phyloP scores from a whole-genome alignment of 2,329 filamentous ascomycete genomes.

The Penicillium decumbens region DNA sequence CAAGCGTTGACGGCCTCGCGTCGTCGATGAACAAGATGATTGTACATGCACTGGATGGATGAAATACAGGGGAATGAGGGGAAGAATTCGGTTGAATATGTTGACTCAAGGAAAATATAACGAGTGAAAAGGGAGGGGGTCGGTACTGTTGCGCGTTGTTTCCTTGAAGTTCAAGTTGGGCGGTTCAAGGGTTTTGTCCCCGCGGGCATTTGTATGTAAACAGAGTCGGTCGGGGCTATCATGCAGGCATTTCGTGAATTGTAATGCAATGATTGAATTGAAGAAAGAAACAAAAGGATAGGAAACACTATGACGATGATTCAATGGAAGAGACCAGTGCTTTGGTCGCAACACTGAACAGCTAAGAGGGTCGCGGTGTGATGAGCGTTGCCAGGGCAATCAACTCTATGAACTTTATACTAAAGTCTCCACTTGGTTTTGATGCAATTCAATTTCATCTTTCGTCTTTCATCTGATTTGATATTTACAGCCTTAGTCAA shows the following conservation, averaged over 20 bases:
- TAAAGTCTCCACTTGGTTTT: neutral
- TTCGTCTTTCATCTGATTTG: neutral
- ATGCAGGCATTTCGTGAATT: neutral
- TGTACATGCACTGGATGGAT: slow-evolving; percentile 39
- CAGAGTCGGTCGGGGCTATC: neutral
- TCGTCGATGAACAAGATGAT: slow-evolving; percentile 35
- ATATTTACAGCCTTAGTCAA: slow-evolving; percentile 19
- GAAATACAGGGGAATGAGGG: neutral
- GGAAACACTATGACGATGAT: neutral
- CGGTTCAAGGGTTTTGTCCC: neutral
- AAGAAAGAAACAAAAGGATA: neutral
- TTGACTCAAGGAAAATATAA: slow-evolving; percentile 7
- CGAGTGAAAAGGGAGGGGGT: slow-evolving; percentile 12
- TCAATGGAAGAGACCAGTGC: neutral
- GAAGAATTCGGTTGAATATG: neutral
- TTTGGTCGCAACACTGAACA: neutral
- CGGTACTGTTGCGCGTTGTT: slow-evolving; percentile 22
- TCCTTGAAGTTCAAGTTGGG: slow-evolving; percentile 7
- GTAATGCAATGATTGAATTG: neutral
- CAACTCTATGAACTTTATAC: neutral
- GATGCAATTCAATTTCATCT: neutral
- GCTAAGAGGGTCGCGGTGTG: neutral
- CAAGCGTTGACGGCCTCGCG: slow-evolving; percentile 38
- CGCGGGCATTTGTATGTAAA: slow-evolving; percentile 11
- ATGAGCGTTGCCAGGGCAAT: slow-evolving; percentile 7